phyloP scores from a whole-genome alignment of 75 land plant genomes.

The Selaginella moellendorffii region DNA sequence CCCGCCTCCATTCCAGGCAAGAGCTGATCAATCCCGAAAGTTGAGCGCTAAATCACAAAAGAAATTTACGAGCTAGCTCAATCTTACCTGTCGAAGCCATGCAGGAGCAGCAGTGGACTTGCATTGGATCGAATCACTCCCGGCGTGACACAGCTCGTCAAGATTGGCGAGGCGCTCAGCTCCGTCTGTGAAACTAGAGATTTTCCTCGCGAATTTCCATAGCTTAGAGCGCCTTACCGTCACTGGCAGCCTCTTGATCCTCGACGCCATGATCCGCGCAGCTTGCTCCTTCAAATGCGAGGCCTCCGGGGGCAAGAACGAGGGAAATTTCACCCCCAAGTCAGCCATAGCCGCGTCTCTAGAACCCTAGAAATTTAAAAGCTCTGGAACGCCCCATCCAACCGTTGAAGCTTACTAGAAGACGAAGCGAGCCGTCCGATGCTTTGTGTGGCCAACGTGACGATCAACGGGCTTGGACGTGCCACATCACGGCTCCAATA shows the following conservation, averaged over 20 bases:
- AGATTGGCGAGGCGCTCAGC: constrained; percentile 29
- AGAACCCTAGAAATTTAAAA: no score
- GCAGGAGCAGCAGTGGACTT: constrained; percentile 71
- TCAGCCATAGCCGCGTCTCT: no score
- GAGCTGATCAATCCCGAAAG: no score
- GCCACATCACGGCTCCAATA: no score
- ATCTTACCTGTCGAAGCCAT: constrained; percentile 86
- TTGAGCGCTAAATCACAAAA: no score
- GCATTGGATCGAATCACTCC: constrained; percentile 9
- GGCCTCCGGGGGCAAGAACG: constrained; percentile 63
- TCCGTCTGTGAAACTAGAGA: constrained; percentile 28
- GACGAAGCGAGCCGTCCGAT: no score
- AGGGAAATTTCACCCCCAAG: constrained; percentile 44
- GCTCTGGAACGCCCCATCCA: no score
- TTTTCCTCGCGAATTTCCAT: background rate
- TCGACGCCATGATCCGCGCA: constrained; percentile 41
- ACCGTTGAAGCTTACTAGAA: no score
- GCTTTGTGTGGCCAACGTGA: no score
- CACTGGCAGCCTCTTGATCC: constrained; percentile 63
- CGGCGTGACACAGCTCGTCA: constrained; percentile 92
- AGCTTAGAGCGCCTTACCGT: constrained; percentile 18
- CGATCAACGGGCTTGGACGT: no score
- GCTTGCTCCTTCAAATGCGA: constrained; percentile 36
- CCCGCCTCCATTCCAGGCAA: constrained; percentile 84
- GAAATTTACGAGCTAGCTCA: background rate